A percentile compares a stretch with the other conserved stretches of the same genome.
These are phyloP conservation scores for Huntiella abstrusa DNA, from an alignment of 2,329 filamentous ascomycete species.

Conservation along the genomic window DNA sequence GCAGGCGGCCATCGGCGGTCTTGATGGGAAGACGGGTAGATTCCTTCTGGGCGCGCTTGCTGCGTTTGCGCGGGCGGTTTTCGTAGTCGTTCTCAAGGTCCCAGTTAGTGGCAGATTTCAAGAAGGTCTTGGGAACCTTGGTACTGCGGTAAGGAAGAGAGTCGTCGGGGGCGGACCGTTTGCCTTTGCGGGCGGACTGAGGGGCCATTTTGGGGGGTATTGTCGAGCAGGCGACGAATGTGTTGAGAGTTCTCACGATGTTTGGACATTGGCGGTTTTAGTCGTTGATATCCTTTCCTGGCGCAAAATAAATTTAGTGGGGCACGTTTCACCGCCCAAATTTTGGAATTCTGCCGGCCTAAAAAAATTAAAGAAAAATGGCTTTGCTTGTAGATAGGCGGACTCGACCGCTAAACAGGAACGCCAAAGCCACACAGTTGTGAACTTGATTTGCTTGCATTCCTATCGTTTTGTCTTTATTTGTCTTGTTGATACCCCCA, in stretches of 20 bases:
- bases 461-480: background rate
- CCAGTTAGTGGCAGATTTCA: slow-evolving; percentile 64
- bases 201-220: slow-evolving; percentile 4
- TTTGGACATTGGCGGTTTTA: background rate
- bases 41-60: slow-evolving; percentile 51
- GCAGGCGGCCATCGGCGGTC: slow-evolving; percentile 55
- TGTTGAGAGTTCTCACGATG: background rate
- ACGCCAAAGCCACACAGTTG: too few species aligned
- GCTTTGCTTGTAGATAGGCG: too few species aligned
- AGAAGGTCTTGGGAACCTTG: slow-evolving; percentile 43
- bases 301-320: slow-evolving; percentile 12
- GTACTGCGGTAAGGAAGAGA: background rate
- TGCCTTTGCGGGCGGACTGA: slow-evolving; percentile 7
- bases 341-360: slow-evolving; percentile 14
- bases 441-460: background rate
- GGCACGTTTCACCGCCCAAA: slow-evolving; percentile 15
- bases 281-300: background rate
- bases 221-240: background rate
- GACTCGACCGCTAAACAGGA: slow-evolving; percentile 1
- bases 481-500: slow-evolving; percentile 2
- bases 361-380: slow-evolving; percentile 1
- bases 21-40: slow-evolving; percentile 69
- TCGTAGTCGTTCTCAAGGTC: slow-evolving; percentile 88
- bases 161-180: slow-evolving; percentile 6
- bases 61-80: slow-evolving; percentile 52